Conservation (phyloP, 2,329 filamentous ascomycete species). For the Colletotrichum shisoi region DNA sequence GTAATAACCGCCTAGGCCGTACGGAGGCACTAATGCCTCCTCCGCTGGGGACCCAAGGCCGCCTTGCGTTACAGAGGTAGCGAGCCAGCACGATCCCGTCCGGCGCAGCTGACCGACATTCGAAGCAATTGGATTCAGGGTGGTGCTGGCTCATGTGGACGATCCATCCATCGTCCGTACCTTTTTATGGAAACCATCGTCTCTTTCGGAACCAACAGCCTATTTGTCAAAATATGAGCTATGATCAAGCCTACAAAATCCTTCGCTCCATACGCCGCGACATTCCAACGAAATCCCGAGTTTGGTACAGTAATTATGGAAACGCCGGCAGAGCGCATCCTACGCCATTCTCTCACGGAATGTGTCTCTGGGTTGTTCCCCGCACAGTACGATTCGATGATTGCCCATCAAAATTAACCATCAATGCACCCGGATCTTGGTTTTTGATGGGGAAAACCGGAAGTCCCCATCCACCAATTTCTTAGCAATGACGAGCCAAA, state of each 20-base stretch:
- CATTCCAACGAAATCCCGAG: neutral
- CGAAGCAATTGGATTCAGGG: neutral
- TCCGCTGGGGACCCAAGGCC: slow-evolving; percentile 11
- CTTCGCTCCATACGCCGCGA: slow-evolving; percentile 1
- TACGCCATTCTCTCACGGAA: neutral
- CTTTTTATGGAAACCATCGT: neutral
- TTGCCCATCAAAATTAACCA: slow-evolving; percentile 37
- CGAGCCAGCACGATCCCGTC: slow-evolving; percentile 16
- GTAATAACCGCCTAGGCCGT: neutral
- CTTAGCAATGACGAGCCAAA: slow-evolving; percentile 14
- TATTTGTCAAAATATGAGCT: slow-evolving; percentile 2
- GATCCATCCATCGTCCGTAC: neutral
- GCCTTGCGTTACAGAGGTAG: slow-evolving; percentile 1
- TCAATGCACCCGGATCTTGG: slow-evolving; percentile 29
- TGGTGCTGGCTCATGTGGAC: slow-evolving; percentile 6
- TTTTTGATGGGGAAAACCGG: slow-evolving; percentile 24
- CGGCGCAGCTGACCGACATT: slow-evolving; percentile 11
- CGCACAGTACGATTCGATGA: slow-evolving; percentile 15
- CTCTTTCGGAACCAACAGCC: slow-evolving; percentile 14
- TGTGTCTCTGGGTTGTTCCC: slow-evolving; percentile 1
- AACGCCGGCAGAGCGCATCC: slow-evolving; percentile 2
- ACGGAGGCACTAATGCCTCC: neutral
- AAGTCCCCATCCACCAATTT: neutral
- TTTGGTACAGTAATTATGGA: neutral
- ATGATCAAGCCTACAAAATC: slow-evolving; percentile 1